Evolutionary conservation across 2,329 filamentous ascomycete species (phyloP), one percentile per base, ranked within the genome.

Genomic region (Colletotrichum brevisporum): DNA sequence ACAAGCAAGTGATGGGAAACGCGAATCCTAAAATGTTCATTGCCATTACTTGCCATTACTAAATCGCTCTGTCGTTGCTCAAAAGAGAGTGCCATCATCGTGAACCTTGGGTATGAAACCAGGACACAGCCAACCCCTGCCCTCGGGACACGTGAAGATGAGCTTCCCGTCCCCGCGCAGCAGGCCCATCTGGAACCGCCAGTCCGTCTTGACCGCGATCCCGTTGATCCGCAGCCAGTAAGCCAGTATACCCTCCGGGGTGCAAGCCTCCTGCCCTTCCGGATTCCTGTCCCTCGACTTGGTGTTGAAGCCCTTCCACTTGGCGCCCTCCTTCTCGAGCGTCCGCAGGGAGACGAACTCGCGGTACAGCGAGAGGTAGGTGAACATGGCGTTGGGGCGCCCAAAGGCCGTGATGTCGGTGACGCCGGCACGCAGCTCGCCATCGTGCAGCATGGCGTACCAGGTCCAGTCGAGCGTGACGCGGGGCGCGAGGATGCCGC

Each of bases 321-420:
- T 71, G 16, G 63, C 71, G 8, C 27, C 48, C 24, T 71, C 63
- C 58, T 61, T 67, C 56, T 71, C 70, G 15, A 61, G 21, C 8
- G 62, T 41, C 18, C 69, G 60, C 52, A 69, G 53, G 36, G 59
- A n/a, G 45, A 71, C 60, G 48, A 73, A 71, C n/a, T 71, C 68
- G 43, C 55, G 51, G 27, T 72, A 73, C 15, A 73, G 64, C 13
- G 57, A 27, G 21, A 73, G 63, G 41, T 72, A 73, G 0, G 71
- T 72, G 58, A 72, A 73, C 68, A 73, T 73, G 26, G 62, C 59
- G 26, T 63, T 62, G 21, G 71, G 63, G 2, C 68, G 64, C 4
- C 71, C 71, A 43, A 73, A 73, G 6, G 71, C 71, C n/a, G 68
- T 72, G 45, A 73, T 72, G 52, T 73, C 71, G 21, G 68, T 72